Evolutionary conservation across 345 rosid species (phyloP), one percentile per base, ranked within the genome.

Genomic region (Murraya koenigii): DNA sequence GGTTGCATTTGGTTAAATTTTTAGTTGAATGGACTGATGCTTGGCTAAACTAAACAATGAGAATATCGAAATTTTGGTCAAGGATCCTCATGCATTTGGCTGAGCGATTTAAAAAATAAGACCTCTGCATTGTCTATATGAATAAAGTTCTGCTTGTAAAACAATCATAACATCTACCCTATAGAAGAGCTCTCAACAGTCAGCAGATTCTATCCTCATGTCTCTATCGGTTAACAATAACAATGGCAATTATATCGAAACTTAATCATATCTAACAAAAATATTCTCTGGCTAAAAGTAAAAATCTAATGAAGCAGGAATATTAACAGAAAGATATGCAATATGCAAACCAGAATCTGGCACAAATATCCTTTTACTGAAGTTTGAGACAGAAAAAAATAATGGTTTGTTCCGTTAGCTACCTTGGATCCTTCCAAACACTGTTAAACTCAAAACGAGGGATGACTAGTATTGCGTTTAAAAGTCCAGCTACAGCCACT

Each of bases 351-450:
- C 7, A 58, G 66, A 72, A 58, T 58, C 15, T 72, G 19, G 41
- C 33, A 28, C 33, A 28, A 63, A 22, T 25, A 68, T 74, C 64
- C 64, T 77, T 33, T 36, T n/a, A 61, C 22, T 55, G 62, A 77
- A 65, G 77, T 52, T 56, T 20, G 19, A 47, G 54, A 26, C 47
- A 58, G 30, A 22, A 72, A 60, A 11, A 44, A 54, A 22, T 69
- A 62, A 55, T 8, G 56, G 23, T 44, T 60, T 39, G 17, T 20
- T 13, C 11, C 55, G 56, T 32, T 58, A 77, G 65, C 55, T 54
- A 90, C 99, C 98, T 95, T 70, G 97, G 88, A 82, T 95, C 98
- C 86, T 84, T 90, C 98, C 98, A 93, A 36, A 95, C 91, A 80
- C 80, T 80, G 71, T 93, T 90, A 83, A 91, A 90, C 69, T 90